phyloP scores from a whole-genome alignment of 2,329 filamentous ascomycete genomes.

The Alternaria arbusti region DNA sequence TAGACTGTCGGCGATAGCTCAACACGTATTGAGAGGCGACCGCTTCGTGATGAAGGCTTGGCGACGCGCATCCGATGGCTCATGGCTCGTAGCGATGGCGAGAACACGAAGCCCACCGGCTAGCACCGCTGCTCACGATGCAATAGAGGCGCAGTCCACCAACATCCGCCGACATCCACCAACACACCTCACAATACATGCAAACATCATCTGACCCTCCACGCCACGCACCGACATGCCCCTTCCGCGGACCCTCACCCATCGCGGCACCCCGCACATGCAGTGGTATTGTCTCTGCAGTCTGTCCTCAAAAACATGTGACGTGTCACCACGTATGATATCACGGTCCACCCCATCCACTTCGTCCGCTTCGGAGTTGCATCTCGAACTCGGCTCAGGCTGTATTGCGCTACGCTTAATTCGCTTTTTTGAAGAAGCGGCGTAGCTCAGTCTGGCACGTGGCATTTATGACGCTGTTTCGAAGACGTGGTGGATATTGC shows the following conservation, averaged over 20 bases:
- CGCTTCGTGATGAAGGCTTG: not conserved
- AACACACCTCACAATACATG: not conserved
- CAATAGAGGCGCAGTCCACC: constrained; percentile 21
- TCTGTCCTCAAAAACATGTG: not conserved
- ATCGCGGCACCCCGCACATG: not conserved
- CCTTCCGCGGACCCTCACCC: not conserved
- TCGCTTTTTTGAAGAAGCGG: not conserved
- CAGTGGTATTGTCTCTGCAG: not conserved
- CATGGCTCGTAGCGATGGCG: not conserved
- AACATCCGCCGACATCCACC: not conserved
- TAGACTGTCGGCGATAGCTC: not conserved
- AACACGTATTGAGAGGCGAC: constrained; percentile 1
- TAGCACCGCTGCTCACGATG: constrained; percentile 13
- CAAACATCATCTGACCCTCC: not conserved
- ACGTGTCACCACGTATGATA: not conserved
- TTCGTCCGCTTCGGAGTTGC: not conserved
- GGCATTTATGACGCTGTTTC: not conserved
- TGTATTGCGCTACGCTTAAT: not conserved
- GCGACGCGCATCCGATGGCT: not conserved
- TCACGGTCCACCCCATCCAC: not conserved
- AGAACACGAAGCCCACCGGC: not conserved
- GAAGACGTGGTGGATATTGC: not conserved
- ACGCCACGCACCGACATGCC: not conserved
- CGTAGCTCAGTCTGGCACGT: not conserved
- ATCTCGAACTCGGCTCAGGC: not conserved